phyloP scores from a whole-genome alignment of 2,329 filamentous ascomycete species.

The Ophiosphaerella narmari region DNA sequence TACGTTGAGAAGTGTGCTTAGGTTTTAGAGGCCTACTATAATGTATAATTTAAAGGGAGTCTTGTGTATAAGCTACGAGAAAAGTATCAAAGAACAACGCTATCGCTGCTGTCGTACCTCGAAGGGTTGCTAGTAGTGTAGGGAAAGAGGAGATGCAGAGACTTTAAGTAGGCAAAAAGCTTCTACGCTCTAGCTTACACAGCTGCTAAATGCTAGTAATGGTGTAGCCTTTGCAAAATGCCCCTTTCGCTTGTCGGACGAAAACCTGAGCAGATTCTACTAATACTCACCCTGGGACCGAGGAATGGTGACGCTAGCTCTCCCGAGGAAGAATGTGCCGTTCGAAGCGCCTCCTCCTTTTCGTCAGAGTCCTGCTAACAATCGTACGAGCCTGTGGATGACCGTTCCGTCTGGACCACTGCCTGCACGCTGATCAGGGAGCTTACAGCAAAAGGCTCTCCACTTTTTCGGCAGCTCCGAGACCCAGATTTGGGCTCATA shows the following conservation, averaged over 20 bases:
- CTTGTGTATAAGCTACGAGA: neutral
- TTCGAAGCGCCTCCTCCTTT: conserved; percentile 5
- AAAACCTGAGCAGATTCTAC: conserved; percentile 2
- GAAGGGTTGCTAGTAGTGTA: conserved; percentile 2
- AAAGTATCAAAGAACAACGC: conserved; percentile 5
- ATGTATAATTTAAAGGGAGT: conserved; percentile 8
- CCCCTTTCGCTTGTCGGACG: conserved; percentile 4
- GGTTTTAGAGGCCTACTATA: conserved; percentile 5
- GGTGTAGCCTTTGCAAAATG: conserved; percentile 14
- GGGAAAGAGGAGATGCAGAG: conserved; percentile 3
- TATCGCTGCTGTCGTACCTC: neutral
- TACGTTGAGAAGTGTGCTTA: conserved; percentile 5
- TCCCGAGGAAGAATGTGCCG: conserved; percentile 5
- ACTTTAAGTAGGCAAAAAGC: conserved; percentile 12
- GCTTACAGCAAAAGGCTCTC: conserved; percentile 1
- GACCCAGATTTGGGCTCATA: conserved; percentile 14
- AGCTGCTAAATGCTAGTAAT: conserved; percentile 1
- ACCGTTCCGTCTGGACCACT: conserved; percentile 2
- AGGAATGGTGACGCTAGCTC: conserved; percentile 9
- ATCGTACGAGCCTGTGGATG: conserved; percentile 4
- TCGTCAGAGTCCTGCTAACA: conserved; percentile 6
- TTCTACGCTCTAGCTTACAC: conserved; percentile 3
- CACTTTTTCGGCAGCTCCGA: conserved; percentile 10
- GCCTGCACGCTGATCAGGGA: conserved; percentile 2
- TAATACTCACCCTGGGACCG: conserved; percentile 7